These are phyloP conservation scores for Pyricularia sp. DNA, from an alignment of 2,329 filamentous ascomycete genomes.

Conservation along the genomic window DNA sequence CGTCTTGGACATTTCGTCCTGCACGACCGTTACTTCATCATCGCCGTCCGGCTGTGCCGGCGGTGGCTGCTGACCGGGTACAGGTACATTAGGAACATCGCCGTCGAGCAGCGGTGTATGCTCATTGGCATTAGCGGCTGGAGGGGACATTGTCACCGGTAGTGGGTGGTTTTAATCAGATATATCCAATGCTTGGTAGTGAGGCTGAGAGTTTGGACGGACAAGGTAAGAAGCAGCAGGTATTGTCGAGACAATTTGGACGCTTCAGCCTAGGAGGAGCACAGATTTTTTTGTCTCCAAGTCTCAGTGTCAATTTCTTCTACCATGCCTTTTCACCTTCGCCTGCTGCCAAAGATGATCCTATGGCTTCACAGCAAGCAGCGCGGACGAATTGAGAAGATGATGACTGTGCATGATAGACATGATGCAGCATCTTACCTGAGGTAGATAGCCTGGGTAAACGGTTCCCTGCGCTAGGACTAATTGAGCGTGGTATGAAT, in stretches of 20 bases:
- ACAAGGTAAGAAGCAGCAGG: not conserved
- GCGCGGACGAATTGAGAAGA: not conserved
- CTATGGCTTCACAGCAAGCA: not conserved
- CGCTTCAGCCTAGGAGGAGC: not conserved
- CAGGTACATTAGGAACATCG: not conserved
- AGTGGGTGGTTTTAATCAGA: not conserved
- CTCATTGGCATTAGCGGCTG: constrained; percentile 2
- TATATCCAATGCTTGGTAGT: not conserved
- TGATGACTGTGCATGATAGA: not conserved
- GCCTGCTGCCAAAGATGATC: not conserved
- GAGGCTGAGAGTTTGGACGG: not conserved
- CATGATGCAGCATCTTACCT: not conserved
- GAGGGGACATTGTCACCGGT: not conserved
- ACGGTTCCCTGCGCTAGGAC: not conserved
- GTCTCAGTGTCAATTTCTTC: not conserved
- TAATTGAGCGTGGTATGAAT: not conserved
- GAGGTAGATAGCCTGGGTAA: not conserved
- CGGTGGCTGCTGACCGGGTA: not conserved
- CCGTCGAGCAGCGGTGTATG: constrained; percentile 11
- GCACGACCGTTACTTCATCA: constrained; percentile 37
- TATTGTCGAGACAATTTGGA: not conserved
- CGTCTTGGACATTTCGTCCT: constrained; percentile 34
- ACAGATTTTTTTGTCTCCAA: not conserved
- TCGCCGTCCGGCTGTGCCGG: constrained; percentile 15
- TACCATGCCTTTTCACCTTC: not conserved